These are phyloP conservation scores for Poterioochromonas sp. DNA, from an alignment of 352 stramenopile species.

Conservation along the genomic window DNA sequence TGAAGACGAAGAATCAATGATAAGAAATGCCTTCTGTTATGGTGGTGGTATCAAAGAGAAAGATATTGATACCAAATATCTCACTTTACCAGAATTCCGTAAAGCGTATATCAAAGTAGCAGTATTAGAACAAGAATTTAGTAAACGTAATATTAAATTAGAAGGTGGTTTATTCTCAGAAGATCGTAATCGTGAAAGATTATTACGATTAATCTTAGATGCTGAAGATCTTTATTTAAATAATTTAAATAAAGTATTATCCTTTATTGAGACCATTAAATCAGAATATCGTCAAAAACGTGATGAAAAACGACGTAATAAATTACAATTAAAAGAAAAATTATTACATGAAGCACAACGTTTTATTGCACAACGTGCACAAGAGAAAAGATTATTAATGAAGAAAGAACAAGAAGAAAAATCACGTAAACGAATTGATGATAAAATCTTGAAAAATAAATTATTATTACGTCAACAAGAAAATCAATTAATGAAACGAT, in stretches of 20 bases:
- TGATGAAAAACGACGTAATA: neutral
- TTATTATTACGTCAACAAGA: neutral
- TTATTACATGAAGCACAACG: slow-evolving; percentile 5
- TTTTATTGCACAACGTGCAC: neutral
- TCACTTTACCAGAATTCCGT: neutral
- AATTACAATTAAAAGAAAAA: neutral
- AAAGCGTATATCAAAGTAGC: slow-evolving; percentile 14
- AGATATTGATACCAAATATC: neutral
- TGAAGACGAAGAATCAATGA: neutral
- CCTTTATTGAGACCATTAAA: slow-evolving; percentile 1
- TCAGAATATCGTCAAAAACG: neutral
- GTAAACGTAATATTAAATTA: neutral
- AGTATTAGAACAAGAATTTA: neutral
- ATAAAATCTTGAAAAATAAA: slow-evolving; percentile 31
- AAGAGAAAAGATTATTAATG: slow-evolving; percentile 26
- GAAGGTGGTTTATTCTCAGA: slow-evolving; percentile 14
- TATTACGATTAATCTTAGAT: neutral
- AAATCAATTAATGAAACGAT: neutral
- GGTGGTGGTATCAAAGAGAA: slow-evolving; percentile 15
- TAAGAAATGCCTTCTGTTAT: slow-evolving; percentile 11
- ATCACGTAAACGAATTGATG: slow-evolving; percentile 11
- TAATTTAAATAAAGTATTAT: neutral
- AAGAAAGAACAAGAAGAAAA: slow-evolving; percentile 34
- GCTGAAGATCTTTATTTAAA: neutral
- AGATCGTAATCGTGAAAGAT: neutral